Evolutionary conservation across 345 rosid species (phyloP), one percentile per base, ranked within the genome.

Genomic region (Gossypium anomalum): DNA sequence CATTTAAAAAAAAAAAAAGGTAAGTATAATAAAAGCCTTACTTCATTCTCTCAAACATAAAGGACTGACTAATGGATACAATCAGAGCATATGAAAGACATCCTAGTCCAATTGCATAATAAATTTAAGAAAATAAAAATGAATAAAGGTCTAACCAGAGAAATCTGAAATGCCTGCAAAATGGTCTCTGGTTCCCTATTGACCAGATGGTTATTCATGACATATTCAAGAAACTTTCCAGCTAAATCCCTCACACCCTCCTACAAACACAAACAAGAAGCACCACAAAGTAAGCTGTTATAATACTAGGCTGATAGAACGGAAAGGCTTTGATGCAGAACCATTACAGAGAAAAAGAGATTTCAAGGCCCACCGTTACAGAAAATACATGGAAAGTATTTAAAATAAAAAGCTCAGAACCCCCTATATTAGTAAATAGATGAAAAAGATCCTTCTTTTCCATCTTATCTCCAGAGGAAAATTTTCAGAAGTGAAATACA

Each of bases 141-240:
- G 52, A 44, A 20, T 15, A 23, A 25, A 65, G 60, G 41, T 73
- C 93, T 82, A 58, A 95, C 99, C 93, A 93, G 67, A 55, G 98
- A 90, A 72, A 95, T 80, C 82, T 85, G 91, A 77, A 95, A 95
- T 23, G 97, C 99, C 83, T 95, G 96, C 78, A 89, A 83, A 47
- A 80, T 74, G 63, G 87, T 76, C 59, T 74, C 82, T 25, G 91
- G 89, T 81, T 93, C 91, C 82, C 77, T 79, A 65, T 65, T 79
- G 68, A 93, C 83, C 73, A 25, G 86, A 79, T 87, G 86, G 78
- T 93, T 88, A 72, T 83, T 89, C 83, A 91, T 81, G 47, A 95
- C 87, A 84, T 90, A 91, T 78, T 86, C 87, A 29, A 91, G 90
- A 81, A 93, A 81, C 49, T 66, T 82, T 71, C 82, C 88, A 78